These are phyloP conservation scores for Solanum appendiculatum DNA, from an alignment of 257 asterid species.

Conservation along the genomic window DNA sequence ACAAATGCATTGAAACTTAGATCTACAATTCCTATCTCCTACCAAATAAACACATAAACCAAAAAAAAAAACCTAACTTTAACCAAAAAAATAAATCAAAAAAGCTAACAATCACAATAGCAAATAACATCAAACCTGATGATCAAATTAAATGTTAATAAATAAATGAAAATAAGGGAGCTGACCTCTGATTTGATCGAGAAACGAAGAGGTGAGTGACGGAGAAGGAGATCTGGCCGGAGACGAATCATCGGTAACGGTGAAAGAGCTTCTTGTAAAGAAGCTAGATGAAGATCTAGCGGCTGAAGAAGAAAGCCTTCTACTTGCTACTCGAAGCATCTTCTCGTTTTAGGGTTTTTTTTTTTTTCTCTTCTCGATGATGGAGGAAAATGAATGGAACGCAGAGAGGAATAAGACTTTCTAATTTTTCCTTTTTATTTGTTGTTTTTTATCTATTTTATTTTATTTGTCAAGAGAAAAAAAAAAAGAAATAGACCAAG, in stretches of 20 bases:
- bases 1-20: not conserved
- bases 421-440: not conserved
- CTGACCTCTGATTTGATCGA: conserved; percentile 54
- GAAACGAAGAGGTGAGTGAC: conserved; percentile 11
- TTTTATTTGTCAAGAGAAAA: not conserved
- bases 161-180: too few relatives aligned
- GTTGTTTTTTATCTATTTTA: not conserved
- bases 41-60: not conserved
- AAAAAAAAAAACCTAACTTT: not conserved
- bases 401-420: not conserved
- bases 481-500: not conserved
- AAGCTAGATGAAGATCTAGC: conserved; percentile 33
- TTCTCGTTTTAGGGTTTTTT: not conserved
- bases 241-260: conserved; percentile 28
- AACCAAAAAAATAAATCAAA: too few relatives aligned
- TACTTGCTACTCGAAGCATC: conserved; percentile 62
- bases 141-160: not conserved
- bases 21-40: not conserved
- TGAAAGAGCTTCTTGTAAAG: conserved; percentile 19
- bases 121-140: not conserved
- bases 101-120: not conserved
- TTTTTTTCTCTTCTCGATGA: not conserved
- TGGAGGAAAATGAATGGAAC: not conserved
- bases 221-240: conserved; percentile 20
- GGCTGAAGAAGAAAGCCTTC: conserved; percentile 43